Percentiles rank a stretch among this genome's conserved stretches.
phyloP scores from a whole-genome alignment of 148 eudicot species.

The Dysphania ambrosioides region DNA sequence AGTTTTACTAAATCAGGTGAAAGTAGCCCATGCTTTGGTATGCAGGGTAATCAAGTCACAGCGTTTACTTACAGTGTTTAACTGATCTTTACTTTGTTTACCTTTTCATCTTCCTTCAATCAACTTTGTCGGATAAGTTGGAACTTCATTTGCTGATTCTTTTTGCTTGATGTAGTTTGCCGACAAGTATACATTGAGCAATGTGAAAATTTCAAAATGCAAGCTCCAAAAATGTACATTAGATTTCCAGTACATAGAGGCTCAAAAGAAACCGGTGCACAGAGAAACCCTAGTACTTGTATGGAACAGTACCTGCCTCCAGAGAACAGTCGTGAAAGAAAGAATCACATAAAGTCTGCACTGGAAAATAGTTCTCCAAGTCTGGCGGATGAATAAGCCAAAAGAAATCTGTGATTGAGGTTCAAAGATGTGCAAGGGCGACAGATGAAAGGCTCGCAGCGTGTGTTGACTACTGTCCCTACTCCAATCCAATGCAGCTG shows the following conservation, averaged over 20 bases:
- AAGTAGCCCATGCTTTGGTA: neutral
- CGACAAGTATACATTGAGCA: conserved; percentile 54
- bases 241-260: conserved; percentile 29
- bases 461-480: neutral
- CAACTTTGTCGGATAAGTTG: neutral
- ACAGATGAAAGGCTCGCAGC: neutral
- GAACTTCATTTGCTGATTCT: neutral
- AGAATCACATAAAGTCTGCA: conserved; percentile 32
- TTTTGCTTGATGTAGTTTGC: conserved; percentile 37
- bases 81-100: neutral
- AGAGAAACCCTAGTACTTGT: conserved; percentile 63
- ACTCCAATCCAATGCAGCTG: neutral
- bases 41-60: neutral
- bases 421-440: neutral
- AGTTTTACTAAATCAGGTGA: neutral
- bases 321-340: conserved; percentile 57
- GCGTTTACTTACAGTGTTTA: neutral
- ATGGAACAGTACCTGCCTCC: conserved; percentile 57
- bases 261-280: conserved; percentile 48
- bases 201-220: conserved; percentile 71
- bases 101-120: neutral
- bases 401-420: neutral
- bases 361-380: neutral
- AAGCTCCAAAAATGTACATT: conserved; percentile 48
- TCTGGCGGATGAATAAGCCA: neutral